phyloP scores from a whole-genome alignment of 2,329 filamentous ascomycete genomes.

The Diaporthe velutina region DNA sequence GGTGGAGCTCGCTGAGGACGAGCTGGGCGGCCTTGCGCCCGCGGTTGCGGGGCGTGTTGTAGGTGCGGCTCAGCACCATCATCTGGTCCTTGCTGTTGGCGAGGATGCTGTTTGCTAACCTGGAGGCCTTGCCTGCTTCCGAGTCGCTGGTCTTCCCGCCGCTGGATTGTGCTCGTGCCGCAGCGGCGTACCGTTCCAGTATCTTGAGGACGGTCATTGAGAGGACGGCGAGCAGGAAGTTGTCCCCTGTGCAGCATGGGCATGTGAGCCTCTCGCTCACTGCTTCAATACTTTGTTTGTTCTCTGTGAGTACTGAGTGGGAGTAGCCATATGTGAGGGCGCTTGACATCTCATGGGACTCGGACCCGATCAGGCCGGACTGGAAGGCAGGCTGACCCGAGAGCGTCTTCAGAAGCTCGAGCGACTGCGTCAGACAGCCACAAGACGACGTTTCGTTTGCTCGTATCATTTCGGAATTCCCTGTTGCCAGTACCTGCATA shows the following conservation, averaged over 20 bases:
- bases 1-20: conserved; percentile 1
- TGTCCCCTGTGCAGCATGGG: background rate
- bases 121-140: background rate
- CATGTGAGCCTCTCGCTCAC: background rate
- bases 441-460: background rate
- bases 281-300: background rate
- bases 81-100: conserved; percentile 6
- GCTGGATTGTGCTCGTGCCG: background rate
- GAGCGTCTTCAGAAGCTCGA: background rate
- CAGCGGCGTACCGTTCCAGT: background rate
- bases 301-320: background rate
- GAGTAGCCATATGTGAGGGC: background rate
- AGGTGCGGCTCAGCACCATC: background rate
- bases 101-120: background rate
- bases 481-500: background rate
- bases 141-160: background rate
- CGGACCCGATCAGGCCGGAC: background rate
- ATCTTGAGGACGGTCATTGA: conserved; percentile 2
- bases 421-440: background rate
- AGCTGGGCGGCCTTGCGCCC: conserved; percentile 1
- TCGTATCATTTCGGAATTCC: background rate
- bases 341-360: background rate
- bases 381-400: background rate
- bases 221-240: background rate
- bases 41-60: background rate